Percentiles rank a stretch among this genome's conserved stretches.
Conservation (phyloP, 108 stramenopile genomes). For the Hondaea fermentalgiana region DNA sequence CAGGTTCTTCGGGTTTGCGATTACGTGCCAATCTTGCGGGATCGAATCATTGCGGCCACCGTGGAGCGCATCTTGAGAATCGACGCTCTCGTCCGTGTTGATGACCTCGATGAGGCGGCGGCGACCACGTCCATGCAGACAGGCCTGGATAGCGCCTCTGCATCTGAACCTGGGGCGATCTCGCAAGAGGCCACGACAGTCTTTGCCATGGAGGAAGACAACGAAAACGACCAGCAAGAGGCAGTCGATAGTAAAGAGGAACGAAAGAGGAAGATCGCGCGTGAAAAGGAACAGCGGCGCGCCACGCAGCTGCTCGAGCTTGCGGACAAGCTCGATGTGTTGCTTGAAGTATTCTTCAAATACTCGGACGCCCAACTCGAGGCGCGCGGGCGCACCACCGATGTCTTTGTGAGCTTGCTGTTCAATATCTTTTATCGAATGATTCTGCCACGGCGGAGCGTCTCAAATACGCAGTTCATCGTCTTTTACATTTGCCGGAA, state of each 20-base stretch:
- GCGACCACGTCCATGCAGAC: background rate
- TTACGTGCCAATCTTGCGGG: background rate
- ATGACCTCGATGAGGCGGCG: background rate
- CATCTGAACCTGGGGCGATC: background rate
- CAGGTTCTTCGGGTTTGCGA: background rate
- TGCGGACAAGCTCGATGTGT: background rate
- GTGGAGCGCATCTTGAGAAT: background rate
- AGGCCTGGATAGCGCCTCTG: background rate
- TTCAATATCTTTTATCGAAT: background rate
- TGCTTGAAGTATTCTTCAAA: background rate
- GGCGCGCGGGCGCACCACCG: background rate
- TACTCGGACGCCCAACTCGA: background rate
- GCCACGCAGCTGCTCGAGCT: background rate
- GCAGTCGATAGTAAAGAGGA: background rate
- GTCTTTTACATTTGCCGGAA: conserved; percentile 8
- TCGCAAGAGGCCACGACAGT: background rate
- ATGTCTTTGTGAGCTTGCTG: background rate
- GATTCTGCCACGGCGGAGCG: background rate
- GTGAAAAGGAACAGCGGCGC: background rate
- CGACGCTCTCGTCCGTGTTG: background rate
- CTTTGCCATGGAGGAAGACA: background rate
- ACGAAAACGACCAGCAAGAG: background rate
- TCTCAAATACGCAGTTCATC: background rate
- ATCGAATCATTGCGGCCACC: background rate
- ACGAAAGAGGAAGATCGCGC: background rate